Conservation (phyloP, 192 early-diverging fungal species). For the Podila horticola region DNA sequence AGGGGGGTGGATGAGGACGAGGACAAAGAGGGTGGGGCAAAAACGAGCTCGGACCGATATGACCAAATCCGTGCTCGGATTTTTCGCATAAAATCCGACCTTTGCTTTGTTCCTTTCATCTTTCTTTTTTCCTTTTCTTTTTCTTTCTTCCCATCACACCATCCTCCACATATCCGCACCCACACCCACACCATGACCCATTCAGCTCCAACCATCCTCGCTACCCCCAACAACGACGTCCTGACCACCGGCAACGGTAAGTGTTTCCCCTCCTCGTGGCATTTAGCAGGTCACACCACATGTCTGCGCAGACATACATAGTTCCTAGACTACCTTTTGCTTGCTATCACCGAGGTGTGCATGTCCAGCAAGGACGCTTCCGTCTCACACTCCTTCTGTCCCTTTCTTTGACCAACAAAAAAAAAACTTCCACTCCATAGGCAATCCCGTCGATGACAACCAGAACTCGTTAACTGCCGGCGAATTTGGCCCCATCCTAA, state of each 20-base stretch:
- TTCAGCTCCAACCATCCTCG: slow-evolving; percentile 38
- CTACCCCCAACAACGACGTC: slow-evolving; percentile 35
- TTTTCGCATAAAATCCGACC: no score
- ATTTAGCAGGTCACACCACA: neutral
- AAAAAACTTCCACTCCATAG: slow-evolving; percentile 51
- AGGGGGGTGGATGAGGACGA: no score
- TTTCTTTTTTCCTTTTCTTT: slow-evolving; percentile 7
- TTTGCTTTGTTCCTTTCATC: slow-evolving; percentile 3
- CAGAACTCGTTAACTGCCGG: slow-evolving; percentile 72
- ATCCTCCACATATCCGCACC: slow-evolving; percentile 11
- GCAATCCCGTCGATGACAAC: slow-evolving; percentile 74
- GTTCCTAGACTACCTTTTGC: no score
- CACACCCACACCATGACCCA: slow-evolving; percentile 38
- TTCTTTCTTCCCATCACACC: neutral
- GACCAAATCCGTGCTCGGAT: no score
- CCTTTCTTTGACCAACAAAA: neutral
- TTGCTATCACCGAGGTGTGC: no score
- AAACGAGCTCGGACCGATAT: no score
- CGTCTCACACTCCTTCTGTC: neutral
- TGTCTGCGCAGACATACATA: neutral
- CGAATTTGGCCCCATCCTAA: slow-evolving; percentile 62
- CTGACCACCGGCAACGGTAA: slow-evolving; percentile 53
- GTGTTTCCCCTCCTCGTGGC: neutral
- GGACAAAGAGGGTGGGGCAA: no score
- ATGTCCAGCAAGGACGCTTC: no score